A percentile compares a stretch with the other conserved stretches of the same genome.
Conservation (phyloP, 768 basidiomycete species). For the Kwoniella pini region DNA sequence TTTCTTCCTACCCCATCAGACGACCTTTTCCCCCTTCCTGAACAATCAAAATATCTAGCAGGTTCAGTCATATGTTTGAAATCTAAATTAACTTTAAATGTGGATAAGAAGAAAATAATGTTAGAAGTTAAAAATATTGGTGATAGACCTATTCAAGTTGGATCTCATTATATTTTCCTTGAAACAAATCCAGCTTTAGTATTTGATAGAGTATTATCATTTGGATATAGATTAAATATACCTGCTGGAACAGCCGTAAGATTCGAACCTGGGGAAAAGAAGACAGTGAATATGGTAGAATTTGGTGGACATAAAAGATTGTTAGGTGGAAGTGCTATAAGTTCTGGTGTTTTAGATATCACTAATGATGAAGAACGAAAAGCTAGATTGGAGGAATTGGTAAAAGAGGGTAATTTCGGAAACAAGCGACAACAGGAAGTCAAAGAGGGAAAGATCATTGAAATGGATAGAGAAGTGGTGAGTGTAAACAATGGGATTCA, state of each 20-base stretch:
- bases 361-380: slow-evolving; percentile 38
- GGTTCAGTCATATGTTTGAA: slow-evolving; percentile 71
- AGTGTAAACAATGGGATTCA: slow-evolving; percentile 16
- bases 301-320: slow-evolving; percentile 73
- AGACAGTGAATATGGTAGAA: slow-evolving; percentile 76
- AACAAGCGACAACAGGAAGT: slow-evolving; percentile 59
- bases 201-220: slow-evolving; percentile 79
- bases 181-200: slow-evolving; percentile 78
- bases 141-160: slow-evolving; percentile 90
- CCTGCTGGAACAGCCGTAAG: slow-evolving; percentile 92
- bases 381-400: slow-evolving; percentile 48
- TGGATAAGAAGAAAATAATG: slow-evolving; percentile 67
- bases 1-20: slow-evolving; percentile 79
- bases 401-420: slow-evolving; percentile 65
- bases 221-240: slow-evolving; percentile 76
- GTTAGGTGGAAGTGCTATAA: slow-evolving; percentile 78
- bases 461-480: slow-evolving; percentile 57
- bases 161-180: slow-evolving; percentile 91
- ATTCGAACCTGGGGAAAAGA: slow-evolving; percentile 89
- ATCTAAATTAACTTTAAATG: slow-evolving; percentile 69
- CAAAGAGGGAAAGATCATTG: slow-evolving; percentile 60
- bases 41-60: slow-evolving; percentile 63
- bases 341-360: slow-evolving; percentile 58
- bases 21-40: slow-evolving; percentile 64
- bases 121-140: slow-evolving; percentile 85